Conservation (phyloP, 768 basidiomycete genomes). For the Mycena crocata region DNA sequence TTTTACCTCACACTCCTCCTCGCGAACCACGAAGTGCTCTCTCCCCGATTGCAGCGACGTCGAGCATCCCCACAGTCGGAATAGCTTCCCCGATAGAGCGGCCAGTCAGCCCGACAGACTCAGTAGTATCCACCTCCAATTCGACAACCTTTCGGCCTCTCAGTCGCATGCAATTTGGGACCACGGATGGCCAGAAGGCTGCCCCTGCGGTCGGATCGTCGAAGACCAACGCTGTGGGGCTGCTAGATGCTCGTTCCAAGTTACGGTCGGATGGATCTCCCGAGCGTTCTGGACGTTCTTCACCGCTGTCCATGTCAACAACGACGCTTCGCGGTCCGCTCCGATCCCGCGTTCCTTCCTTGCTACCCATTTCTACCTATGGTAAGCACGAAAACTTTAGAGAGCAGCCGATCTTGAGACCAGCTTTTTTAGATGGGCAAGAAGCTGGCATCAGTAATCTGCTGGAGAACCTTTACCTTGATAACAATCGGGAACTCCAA, state of each 20-base stretch:
- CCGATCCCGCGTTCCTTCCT: constrained; percentile 61
- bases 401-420: neutral
- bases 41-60: constrained; percentile 50
- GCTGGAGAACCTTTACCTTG: constrained; percentile 90
- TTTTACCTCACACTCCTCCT: constrained; percentile 53
- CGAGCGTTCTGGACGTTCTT: constrained; percentile 81
- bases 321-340: constrained; percentile 63
- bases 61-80: constrained; percentile 43
- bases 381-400: constrained; percentile 54
- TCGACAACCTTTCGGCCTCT: constrained; percentile 68
- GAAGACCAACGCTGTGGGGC: constrained; percentile 83
- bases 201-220: constrained; percentile 92
- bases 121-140: constrained; percentile 78
- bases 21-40: constrained; percentile 57
- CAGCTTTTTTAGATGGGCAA: constrained; percentile 73
- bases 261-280: constrained; percentile 74
- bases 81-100: constrained; percentile 57
- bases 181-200: constrained; percentile 84
- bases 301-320: constrained; percentile 74
- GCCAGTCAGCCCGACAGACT: constrained; percentile 86
- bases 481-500: constrained; percentile 86
- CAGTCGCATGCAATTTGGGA: constrained; percentile 76
- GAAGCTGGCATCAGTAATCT: constrained; percentile 91
- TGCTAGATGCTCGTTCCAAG: constrained; percentile 81
- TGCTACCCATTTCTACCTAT: constrained; percentile 76